A percentile compares a stretch with the other conserved stretches of the same genome.
These are phyloP conservation scores for Arachnopeziza araneosa DNA, from an alignment of 2,329 filamentous ascomycete genomes.

Conservation along the genomic window DNA sequence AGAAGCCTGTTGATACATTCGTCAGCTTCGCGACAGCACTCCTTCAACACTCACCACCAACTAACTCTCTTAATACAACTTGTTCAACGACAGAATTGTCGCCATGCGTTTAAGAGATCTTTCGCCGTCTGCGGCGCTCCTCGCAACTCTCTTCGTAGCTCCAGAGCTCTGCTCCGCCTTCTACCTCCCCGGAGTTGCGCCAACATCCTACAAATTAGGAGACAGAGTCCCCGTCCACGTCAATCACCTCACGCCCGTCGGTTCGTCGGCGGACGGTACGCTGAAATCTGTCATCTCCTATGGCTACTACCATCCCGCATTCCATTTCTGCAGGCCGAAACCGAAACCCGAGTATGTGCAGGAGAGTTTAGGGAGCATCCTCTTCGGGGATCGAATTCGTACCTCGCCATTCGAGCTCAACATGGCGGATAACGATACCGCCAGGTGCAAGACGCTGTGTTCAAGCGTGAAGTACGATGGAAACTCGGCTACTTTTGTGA, in stretches of 20 bases:
- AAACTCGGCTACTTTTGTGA: constrained; percentile 70
- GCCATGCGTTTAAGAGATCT: constrained; percentile 29
- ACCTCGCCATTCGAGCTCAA: constrained; percentile 89
- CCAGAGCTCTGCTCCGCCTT: constrained; percentile 65
- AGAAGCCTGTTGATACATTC: background rate
- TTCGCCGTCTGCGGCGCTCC: constrained; percentile 40
- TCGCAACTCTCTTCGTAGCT: constrained; percentile 42
- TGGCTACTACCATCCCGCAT: constrained; percentile 87
- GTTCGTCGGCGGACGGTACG: constrained; percentile 69
- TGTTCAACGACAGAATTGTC: background rate
- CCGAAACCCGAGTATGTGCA: constrained; percentile 72
- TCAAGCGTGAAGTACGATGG: constrained; percentile 58
- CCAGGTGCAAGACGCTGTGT: constrained; percentile 71
- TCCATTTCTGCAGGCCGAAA: constrained; percentile 81
- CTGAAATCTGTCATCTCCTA: constrained; percentile 91
- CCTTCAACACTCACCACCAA: background rate
- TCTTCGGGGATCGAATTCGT: constrained; percentile 95
- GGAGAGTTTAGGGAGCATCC: constrained; percentile 89
- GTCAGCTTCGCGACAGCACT: background rate
- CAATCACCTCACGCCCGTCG: constrained; percentile 84
- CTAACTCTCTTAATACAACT: background rate
- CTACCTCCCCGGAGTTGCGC: constrained; percentile 93
- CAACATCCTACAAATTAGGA: constrained; percentile 79
- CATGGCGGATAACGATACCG: constrained; percentile 78
- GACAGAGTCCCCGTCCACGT: constrained; percentile 83